phyloP scores from a whole-genome alignment of 2,329 filamentous ascomycete genomes.

The Alternaria postmessia region DNA sequence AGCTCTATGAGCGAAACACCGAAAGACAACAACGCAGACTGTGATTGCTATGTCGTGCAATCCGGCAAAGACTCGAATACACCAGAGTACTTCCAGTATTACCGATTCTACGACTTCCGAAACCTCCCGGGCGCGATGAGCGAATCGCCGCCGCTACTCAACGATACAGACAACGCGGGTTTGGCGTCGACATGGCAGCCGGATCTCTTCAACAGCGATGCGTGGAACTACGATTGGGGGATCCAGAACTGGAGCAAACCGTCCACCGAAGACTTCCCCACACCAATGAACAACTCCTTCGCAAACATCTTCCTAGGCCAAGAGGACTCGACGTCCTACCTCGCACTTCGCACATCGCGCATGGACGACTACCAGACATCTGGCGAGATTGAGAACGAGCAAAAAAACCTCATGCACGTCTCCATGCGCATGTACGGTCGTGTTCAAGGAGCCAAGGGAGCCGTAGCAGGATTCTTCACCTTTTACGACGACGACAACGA shows the following conservation, averaged over 20 bases:
- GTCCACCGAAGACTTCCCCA: slow-evolving; percentile 48
- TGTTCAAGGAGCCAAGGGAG: slow-evolving; percentile 56
- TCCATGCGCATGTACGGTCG: slow-evolving; percentile 59
- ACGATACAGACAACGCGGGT: slow-evolving; percentile 32
- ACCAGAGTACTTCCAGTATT: slow-evolving; percentile 59
- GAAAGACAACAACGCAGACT: slow-evolving; percentile 49
- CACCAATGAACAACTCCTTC: slow-evolving; percentile 56
- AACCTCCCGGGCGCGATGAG: slow-evolving; percentile 45
- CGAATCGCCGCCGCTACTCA: slow-evolving; percentile 35
- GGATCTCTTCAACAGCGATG: slow-evolving; percentile 46
- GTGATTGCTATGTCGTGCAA: slow-evolving; percentile 59
- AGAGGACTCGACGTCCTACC: slow-evolving; percentile 50
- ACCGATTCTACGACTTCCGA: slow-evolving; percentile 63
- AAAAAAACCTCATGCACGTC: slow-evolving; percentile 57
- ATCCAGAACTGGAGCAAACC: slow-evolving; percentile 58
- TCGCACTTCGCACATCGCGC: slow-evolving; percentile 58
- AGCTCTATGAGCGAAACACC: slow-evolving; percentile 38
- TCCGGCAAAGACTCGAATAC: slow-evolving; percentile 49
- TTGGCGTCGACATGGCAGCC: slow-evolving; percentile 47
- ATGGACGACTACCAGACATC: slow-evolving; percentile 55
- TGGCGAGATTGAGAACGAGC: slow-evolving; percentile 58
- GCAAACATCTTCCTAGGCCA: slow-evolving; percentile 57
- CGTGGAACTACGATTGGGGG: slow-evolving; percentile 48
- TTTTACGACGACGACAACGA: slow-evolving; percentile 58
- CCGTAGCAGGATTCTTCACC: slow-evolving; percentile 65